phyloP scores from a whole-genome alignment of 2,329 filamentous ascomycete species.

The Claviceps purpurea region DNA sequence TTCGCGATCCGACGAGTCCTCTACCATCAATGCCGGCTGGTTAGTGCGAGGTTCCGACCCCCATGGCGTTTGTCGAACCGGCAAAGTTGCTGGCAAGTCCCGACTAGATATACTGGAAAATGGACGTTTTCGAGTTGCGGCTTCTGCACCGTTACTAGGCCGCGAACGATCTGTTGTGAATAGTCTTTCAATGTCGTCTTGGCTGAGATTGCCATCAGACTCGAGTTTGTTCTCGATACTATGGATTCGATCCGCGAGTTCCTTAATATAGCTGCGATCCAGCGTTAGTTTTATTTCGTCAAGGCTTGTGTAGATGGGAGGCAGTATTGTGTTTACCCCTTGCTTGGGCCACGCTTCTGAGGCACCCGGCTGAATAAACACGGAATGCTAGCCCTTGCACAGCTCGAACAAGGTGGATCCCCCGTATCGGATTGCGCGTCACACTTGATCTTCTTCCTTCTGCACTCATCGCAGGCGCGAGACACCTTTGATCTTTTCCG shows the following conservation, averaged over 20 bases:
- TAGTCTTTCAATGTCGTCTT: slow-evolving; percentile 32
- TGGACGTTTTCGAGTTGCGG: slow-evolving; percentile 29
- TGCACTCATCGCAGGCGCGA: slow-evolving; percentile 77
- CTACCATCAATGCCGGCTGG: slow-evolving; percentile 25
- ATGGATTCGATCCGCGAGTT: slow-evolving; percentile 73
- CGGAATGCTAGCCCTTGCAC: slow-evolving; percentile 57
- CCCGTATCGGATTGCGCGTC: slow-evolving; percentile 65
- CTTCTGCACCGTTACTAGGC: slow-evolving; percentile 15
- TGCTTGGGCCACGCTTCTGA: slow-evolving; percentile 79
- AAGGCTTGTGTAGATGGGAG: background rate
- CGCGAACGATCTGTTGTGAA: slow-evolving; percentile 22
- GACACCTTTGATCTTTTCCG: slow-evolving; percentile 78
- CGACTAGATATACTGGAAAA: slow-evolving; percentile 34
- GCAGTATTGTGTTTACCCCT: slow-evolving; percentile 46
- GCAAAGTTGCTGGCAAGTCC: slow-evolving; percentile 25
- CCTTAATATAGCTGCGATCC: slow-evolving; percentile 64
- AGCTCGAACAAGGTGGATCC: slow-evolving; percentile 67
- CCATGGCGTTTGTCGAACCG: slow-evolving; percentile 32
- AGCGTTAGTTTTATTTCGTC: slow-evolving; percentile 2
- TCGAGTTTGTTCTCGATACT: slow-evolving; percentile 68
- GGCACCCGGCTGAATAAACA: slow-evolving; percentile 81
- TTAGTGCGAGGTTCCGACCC: slow-evolving; percentile 32
- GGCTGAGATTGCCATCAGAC: slow-evolving; percentile 29
- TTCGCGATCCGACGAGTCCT: slow-evolving; percentile 16
- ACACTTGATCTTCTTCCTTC: slow-evolving; percentile 82